Evolutionary conservation across 2,329 filamentous ascomycete species (phyloP), one percentile per base, ranked within the genome.

Genomic region (Aphanocladium album): DNA sequence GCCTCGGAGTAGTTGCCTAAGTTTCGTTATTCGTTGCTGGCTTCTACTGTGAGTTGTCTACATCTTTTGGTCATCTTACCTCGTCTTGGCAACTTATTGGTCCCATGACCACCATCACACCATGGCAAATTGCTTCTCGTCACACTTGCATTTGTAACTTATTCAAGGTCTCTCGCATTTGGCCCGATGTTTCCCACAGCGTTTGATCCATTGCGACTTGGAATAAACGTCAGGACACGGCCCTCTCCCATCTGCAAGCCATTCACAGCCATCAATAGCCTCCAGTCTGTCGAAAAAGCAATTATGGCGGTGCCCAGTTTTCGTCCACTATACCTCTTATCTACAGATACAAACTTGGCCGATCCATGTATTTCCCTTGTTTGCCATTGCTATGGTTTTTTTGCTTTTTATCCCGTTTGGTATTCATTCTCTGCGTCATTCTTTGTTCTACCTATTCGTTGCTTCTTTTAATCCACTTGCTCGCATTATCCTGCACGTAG

Each of bases 221-320:
- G 9, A 27, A 37, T 12, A 35, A 33, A 33, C 12, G 6, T n/a
- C 35, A 17, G 35, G 8, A 25, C 56, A 52, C 56, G 56, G 47
- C 25, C 56, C 47, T 35, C 39, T 17, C 25, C n/a, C 11, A 47
- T 59, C 56, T 58, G 46, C 56, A 58, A 51, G 56, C 46, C 21
- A 58, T 50, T 14, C 2, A 27, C 37, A n/a, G 5, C 14, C 55
- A 45, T 47, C 14, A 11, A 47, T 37, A 21, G 17, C 39, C 35
- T 16, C 51, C 30, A n/a, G 19, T 5, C 21, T 3, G n/a, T 8
- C 21, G n/a, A 59, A 45, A 35, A 59, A 53, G 47, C 47, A 59
- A 53, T 45, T 25, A 21, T 46, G 12, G 5, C 47, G 17, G n/a
- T n/a, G 23, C 23, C 33, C n/a, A 19, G 21, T 19, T 41, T 12